Conservation (phyloP, 257 asterid species). For the Solanum paucissectum region DNA sequence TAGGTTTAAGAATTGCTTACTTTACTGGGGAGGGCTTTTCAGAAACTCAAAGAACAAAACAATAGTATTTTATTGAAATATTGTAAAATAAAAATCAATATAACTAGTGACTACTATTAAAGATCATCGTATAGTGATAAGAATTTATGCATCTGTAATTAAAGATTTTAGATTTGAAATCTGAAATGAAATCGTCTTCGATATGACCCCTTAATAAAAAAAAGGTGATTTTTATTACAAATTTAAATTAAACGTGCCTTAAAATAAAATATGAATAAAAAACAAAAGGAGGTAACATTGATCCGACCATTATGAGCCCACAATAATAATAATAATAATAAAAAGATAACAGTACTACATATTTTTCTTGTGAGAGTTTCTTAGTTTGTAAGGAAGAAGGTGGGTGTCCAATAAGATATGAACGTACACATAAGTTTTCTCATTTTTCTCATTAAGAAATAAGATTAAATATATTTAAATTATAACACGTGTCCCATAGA, state of each 20-base stretch:
- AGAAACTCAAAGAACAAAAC: neutral
- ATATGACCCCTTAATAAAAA: no score
- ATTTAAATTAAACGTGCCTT: neutral
- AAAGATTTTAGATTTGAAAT: no score
- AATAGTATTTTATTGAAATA: neutral
- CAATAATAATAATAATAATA: neutral
- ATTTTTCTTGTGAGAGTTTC: conserved; percentile 11
- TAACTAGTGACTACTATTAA: neutral
- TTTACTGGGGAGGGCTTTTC: neutral
- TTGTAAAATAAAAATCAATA: neutral
- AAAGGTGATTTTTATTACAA: no score
- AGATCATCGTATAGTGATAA: neutral
- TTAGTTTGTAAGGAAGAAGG: conserved; percentile 42
- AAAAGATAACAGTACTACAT: neutral
- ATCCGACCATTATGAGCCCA: neutral
- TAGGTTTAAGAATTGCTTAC: neutral
- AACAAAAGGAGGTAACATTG: neutral
- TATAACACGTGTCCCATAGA: no score
- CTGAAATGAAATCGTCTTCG: no score
- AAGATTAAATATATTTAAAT: no score
- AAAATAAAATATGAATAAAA: no score
- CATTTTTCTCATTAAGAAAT: neutral
- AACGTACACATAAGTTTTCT: neutral
- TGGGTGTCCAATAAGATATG: neutral
- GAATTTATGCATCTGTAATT: neutral